Percentiles rank a stretch among this genome's conserved stretches.
Evolutionary conservation across 768 basidiomycete genomes (phyloP).

Genomic region (Cubamyces lactineus): DNA sequence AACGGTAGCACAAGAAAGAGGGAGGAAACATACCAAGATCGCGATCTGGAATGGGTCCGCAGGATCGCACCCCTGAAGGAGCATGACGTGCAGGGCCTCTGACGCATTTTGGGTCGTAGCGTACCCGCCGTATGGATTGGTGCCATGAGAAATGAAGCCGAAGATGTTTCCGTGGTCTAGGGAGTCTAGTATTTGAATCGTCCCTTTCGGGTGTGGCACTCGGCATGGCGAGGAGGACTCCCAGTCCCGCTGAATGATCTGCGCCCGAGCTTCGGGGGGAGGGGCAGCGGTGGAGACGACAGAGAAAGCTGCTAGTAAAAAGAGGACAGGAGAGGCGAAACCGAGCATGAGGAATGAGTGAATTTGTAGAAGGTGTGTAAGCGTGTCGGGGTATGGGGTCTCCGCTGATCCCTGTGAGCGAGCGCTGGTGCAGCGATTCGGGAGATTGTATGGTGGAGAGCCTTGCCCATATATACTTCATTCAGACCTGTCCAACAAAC

Average conservation of each 20-base stretch:
- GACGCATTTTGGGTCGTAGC: constrained; percentile 17
- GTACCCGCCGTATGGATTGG: constrained; percentile 29
- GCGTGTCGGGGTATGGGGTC: too few species aligned
- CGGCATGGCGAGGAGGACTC: constrained; percentile 7
- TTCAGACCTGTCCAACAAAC: too few species aligned
- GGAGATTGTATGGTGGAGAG: too few species aligned
- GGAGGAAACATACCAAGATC: constrained; percentile 15
- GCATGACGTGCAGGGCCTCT: constrained; percentile 21
- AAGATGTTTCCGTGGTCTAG: neutral
- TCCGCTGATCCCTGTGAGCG: too few species aligned
- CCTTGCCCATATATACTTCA: too few species aligned
- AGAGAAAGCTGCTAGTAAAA: too few species aligned
- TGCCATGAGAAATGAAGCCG: constrained; percentile 14
- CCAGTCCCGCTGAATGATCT: too few species aligned
- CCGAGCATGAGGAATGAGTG: neutral
- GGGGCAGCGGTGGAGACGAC: too few species aligned
- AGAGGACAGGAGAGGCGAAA: too few species aligned
- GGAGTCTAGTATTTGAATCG: constrained; percentile 10
- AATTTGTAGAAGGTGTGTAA: neutral
- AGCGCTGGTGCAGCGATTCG: too few species aligned
- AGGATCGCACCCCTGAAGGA: neutral
- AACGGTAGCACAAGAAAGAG: neutral
- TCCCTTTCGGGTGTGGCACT: constrained; percentile 6
- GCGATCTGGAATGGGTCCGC: constrained; percentile 20
- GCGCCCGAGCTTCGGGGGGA: too few species aligned